Percentiles rank a stretch among this genome's conserved stretches.
Evolutionary conservation across 768 basidiomycete genomes (phyloP).

Genomic region (Lepiota venenata): DNA sequence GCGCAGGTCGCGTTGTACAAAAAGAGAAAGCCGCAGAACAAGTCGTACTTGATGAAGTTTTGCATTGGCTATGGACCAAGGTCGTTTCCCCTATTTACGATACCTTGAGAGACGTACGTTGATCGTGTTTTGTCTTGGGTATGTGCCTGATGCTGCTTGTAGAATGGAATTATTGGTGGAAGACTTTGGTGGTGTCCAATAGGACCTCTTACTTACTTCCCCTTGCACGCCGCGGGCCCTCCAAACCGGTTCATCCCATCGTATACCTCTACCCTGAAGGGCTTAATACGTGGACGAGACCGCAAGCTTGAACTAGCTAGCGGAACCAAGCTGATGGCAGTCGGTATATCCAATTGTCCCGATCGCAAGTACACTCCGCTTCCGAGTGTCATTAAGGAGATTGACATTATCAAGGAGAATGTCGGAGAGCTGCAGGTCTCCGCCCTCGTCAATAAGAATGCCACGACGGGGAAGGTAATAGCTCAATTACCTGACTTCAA

Average conservation of each 20-base stretch:
- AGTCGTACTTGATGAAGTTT: conserved; percentile 7
- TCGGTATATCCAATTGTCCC: conserved; percentile 2
- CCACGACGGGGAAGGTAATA: conserved; percentile 11
- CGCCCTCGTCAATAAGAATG: conserved; percentile 9
- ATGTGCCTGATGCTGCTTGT: background rate
- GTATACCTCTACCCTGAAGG: conserved; percentile 15
- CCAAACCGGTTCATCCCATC: conserved; percentile 13
- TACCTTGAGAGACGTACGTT: conserved; percentile 11
- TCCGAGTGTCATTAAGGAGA: conserved; percentile 16
- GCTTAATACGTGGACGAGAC: conserved; percentile 7
- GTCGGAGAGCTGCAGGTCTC: background rate
- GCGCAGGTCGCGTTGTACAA: conserved; percentile 8
- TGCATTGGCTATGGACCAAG: conserved; percentile 14
- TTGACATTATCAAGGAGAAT: conserved; percentile 7
- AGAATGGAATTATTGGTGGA: conserved; percentile 14
- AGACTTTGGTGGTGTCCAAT: conserved; percentile 19
- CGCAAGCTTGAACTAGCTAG: background rate
- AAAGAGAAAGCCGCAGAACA: conserved; percentile 1
- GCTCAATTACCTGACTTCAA: conserved; percentile 5
- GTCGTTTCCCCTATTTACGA: conserved; percentile 13
- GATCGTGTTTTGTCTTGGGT: background rate
- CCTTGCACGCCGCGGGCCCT: conserved; percentile 18
- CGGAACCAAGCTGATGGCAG: background rate
- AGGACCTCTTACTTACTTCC: conserved; percentile 13
- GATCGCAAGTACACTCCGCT: conserved; percentile 1